A percentile compares a stretch with the other conserved stretches of the same genome.
Evolutionary conservation across 2,329 filamentous ascomycete species (phyloP).

Genomic region (Lasiodiplodia theobromae): DNA sequence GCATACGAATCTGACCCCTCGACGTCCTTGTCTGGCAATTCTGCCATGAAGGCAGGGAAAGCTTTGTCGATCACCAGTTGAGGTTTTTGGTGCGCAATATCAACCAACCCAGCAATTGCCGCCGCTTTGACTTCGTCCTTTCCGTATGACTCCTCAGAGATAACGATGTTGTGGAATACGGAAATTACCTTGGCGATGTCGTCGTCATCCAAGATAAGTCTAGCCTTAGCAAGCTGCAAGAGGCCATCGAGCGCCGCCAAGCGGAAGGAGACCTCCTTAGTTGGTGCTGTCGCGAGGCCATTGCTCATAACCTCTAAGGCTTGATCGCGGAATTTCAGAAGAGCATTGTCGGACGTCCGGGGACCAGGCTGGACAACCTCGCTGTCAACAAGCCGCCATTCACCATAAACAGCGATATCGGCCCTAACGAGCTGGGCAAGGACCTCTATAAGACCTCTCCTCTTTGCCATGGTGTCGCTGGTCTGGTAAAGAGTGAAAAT

Average conservation of each 20-base stretch:
- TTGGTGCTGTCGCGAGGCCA: slow-evolving; percentile 53
- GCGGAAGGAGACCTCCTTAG: slow-evolving; percentile 59
- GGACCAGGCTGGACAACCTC: slow-evolving; percentile 34
- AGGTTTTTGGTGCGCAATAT: slow-evolving; percentile 68
- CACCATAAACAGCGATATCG: slow-evolving; percentile 63
- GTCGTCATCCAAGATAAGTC: slow-evolving; percentile 50
- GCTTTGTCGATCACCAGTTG: slow-evolving; percentile 69
- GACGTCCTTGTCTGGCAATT: slow-evolving; percentile 65
- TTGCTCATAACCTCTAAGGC: slow-evolving; percentile 51
- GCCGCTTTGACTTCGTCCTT: slow-evolving; percentile 65
- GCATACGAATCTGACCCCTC: slow-evolving; percentile 57
- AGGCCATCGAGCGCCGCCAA: slow-evolving; percentile 54
- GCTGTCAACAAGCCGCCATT: slow-evolving; percentile 58
- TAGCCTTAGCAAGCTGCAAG: slow-evolving; percentile 51
- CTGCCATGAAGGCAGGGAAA: slow-evolving; percentile 70
- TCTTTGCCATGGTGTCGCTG: slow-evolving; percentile 67
- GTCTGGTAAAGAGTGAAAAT: slow-evolving; percentile 67
- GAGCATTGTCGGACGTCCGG: slow-evolving; percentile 43
- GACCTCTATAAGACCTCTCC: slow-evolving; percentile 68
- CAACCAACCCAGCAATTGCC: slow-evolving; percentile 64
- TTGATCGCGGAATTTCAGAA: slow-evolving; percentile 51
- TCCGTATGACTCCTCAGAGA: slow-evolving; percentile 64
- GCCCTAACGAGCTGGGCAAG: slow-evolving; percentile 65
- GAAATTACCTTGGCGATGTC: slow-evolving; percentile 61
- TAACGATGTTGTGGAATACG: slow-evolving; percentile 66